These are phyloP conservation scores for Quercus parvula DNA, from an alignment of 306 rosid species.

Conservation along the genomic window DNA sequence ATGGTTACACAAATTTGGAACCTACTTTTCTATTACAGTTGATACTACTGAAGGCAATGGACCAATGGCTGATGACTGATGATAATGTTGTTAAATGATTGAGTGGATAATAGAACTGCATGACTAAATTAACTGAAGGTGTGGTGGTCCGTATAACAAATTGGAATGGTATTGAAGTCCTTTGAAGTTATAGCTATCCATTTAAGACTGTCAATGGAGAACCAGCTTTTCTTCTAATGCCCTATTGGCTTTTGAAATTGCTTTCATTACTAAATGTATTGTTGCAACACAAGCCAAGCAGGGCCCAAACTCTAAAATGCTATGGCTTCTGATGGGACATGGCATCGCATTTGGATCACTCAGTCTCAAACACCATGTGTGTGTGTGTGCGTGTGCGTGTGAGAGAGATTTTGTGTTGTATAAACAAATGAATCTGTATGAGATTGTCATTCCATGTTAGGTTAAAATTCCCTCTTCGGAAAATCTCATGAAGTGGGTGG, in stretches of 20 bases:
- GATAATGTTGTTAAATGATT: constrained; percentile 43
- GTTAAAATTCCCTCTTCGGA: neutral
- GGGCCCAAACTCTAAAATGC: constrained; percentile 33
- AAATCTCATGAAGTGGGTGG: too few relatives aligned
- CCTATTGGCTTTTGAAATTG: constrained; percentile 17
- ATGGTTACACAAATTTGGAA: constrained; percentile 43
- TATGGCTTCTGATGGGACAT: constrained; percentile 43
- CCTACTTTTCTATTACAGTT: constrained; percentile 34
- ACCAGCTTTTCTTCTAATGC: neutral
- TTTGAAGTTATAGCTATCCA: constrained; percentile 12
- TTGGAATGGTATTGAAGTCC: constrained; percentile 34
- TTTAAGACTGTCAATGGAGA: constrained; percentile 15
- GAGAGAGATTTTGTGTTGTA: constrained; percentile 5
- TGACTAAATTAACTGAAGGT: constrained; percentile 32
- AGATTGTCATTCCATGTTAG: neutral
- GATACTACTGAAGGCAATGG: constrained; percentile 34
- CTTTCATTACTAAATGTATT: constrained; percentile 26
- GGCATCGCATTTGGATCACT: constrained; percentile 40
- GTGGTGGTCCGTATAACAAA: constrained; percentile 43
- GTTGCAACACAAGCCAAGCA: constrained; percentile 17
- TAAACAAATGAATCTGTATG: constrained; percentile 16
- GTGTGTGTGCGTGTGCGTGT: neutral
- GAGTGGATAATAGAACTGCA: constrained; percentile 39
- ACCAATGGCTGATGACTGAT: constrained; percentile 34
- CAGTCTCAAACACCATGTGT: neutral